Evolutionary conservation across 331 rosid genomes (phyloP).

Genomic region (Malus hybrid): DNA sequence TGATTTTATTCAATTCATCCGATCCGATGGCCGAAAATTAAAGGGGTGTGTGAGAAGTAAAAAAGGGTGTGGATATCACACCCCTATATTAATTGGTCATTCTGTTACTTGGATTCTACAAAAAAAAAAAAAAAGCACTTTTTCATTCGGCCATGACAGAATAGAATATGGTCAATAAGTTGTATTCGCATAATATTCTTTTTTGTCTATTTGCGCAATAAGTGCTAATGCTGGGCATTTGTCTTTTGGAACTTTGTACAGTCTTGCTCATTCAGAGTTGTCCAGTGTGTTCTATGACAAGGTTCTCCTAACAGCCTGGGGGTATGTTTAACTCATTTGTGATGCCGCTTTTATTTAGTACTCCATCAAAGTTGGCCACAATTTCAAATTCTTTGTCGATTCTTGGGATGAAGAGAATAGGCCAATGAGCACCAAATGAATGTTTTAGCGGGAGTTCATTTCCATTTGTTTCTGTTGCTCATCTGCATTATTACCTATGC

Average conservation of each 20-base stretch:
- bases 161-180: neutral
- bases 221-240: neutral
- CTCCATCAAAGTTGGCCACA: neutral
- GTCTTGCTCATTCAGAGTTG: conserved; percentile 96
- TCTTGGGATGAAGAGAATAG: neutral
- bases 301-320: conserved; percentile 84
- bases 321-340: conserved; percentile 51
- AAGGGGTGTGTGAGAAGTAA: too few species aligned
- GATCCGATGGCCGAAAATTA: too few species aligned
- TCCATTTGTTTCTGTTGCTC: neutral
- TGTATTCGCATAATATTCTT: neutral
- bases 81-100: neutral
- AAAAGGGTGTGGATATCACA: too few species aligned
- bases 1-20: too few species aligned
- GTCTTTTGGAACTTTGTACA: conserved; percentile 19
- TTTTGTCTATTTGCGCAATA: neutral
- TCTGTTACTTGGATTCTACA: neutral
- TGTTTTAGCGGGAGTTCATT: neutral
- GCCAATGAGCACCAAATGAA: neutral
- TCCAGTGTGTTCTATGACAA: conserved; percentile 94
- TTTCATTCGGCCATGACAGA: neutral
- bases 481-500: neutral
- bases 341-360: neutral
- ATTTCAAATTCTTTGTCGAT: neutral
- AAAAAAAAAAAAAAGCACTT: neutral